Base-by-base conservation (phyloP, 225 moss, liverwort and hornwort species). In the Marchantia paleacea region DNA sequence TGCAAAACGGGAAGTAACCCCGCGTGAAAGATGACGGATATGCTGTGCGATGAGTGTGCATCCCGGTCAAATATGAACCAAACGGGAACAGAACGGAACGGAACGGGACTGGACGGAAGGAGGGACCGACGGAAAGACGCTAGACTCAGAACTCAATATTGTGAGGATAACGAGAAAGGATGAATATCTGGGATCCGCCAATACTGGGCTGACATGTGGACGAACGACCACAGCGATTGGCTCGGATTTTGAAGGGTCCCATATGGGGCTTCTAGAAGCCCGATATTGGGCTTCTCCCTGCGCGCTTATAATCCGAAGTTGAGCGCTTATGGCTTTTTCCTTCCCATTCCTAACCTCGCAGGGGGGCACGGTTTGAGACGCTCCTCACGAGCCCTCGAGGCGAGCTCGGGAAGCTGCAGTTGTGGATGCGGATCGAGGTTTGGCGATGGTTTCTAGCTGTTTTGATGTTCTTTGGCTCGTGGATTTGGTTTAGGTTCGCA, bases 181-280 rank as follows among this genome's bases (percentile, higher is more conserved):
- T 12, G 51, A 52, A 73, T 52, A 73, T 73, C 72, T 25, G 52
- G 39, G 24, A 6, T 49, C 0, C 10, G 11, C 22, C 20, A 52
- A 73, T 52, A 5, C 12, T 3, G 5, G 13, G 51, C 0, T n/a
- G 72, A 3, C 72, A 52, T 58, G 75, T 57, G 57, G 57, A 58
- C 0, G 52, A 3, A 12, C 24, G 22, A 4, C 12, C 24, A 31
- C 2, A 16, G 10, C 18, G 75, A 60, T 60, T 76, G 75, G 75
- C 10, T 9, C 10, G 2, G 19, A 11, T 22, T 7, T 0, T 8
- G 13, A 0, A 39, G 29, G 60, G 25, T 22, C 26, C 75, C 19
- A 76, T 76, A 47, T 76, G 15, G 75, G 58, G 75, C 10, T 76
- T 76, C 75, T 58, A 22, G 75, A 76, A 76, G 75, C 58, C 58